Percentiles rank a stretch among this genome's conserved stretches.
Conservation (phyloP, 2,329 filamentous ascomycete genomes). For the Diaporthe citrichinensis region DNA sequence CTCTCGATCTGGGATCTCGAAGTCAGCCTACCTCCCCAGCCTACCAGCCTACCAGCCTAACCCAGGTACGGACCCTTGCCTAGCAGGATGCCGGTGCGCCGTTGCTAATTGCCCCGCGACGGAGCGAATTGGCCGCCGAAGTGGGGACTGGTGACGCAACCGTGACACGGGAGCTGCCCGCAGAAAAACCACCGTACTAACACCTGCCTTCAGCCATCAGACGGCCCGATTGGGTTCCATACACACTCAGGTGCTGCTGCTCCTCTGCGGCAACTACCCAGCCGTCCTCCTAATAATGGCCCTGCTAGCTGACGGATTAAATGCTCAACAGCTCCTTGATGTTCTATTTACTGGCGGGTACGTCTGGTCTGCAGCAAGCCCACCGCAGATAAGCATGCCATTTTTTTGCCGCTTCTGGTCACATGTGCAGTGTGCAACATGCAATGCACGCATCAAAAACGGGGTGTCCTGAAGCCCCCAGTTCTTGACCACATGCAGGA, state of each 20-base stretch:
- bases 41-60: background rate
- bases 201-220: too few relatives aligned
- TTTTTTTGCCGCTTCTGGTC: background rate
- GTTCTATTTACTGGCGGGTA: too few relatives aligned
- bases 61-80: background rate
- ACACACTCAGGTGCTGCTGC: too few relatives aligned
- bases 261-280: too few relatives aligned
- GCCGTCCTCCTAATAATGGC: too few relatives aligned
- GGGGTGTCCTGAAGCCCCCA: background rate
- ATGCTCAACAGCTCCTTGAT: too few relatives aligned
- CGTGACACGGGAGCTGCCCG: slow-evolving; percentile 25
- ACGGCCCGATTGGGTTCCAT: background rate
- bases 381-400: background rate
- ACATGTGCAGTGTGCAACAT: background rate
- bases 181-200: too few relatives aligned
- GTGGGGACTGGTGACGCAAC: slow-evolving; percentile 33
- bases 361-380: background rate
- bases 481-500: background rate
- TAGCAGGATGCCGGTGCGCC: slow-evolving; percentile 14
- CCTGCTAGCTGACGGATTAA: too few relatives aligned
- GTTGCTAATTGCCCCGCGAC: slow-evolving; percentile 20
- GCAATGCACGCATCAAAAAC: background rate
- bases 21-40: background rate
- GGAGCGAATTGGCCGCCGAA: slow-evolving; percentile 9
- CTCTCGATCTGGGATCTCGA: slow-evolving; percentile 14